Evolutionary conservation across 495 filamentous ascomycete genomes (phyloP), one percentile per base, ranked within the genome.

Genomic region (Hyaloscypha bicolor): DNA sequence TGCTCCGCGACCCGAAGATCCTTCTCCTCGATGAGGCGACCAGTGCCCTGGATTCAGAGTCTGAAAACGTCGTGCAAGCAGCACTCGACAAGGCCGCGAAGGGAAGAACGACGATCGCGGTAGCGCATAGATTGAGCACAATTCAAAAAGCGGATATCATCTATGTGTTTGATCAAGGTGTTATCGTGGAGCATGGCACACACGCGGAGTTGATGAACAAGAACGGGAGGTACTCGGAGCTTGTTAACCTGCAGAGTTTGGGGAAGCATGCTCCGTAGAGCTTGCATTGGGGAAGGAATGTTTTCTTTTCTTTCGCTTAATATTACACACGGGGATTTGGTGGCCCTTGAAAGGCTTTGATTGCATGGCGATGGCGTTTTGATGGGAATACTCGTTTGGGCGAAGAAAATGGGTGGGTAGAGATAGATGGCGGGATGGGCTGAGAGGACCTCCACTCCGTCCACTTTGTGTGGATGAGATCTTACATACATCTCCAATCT

Each of bases 111-210:
- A 93, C 91, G 2, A 88, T 94, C 62, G 90, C 90, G 1, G 91
- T 94, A 1, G 91, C 91, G 25, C 91, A 94, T 74, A 85, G 91
- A 31, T 76, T 94, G 22, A 90, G 86, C 65, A 93, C 91, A 1
- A 92, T 94, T 62, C 91, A 93, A 76, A 91, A 92, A 65, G 92
- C 92, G 14, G 92, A 94, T 74, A 75, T 91, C 58, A 95, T 94
- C 69, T 94, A 93, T 63, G 92, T 95, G 52, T 89, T 95, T 73
- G 90, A 93, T 70, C 85, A 87, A 65, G 92, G 92, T 37, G 81
- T 79, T 63, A 84, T 95, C 55, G 86, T 91, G 1, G 92, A 95
- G 76, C 79, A 83, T 56, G 92, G 92, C 33, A 91, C 84, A 6
- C 92, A 95, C 76, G 72, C 78, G 12, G 88, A 90, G 68, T 73